phyloP scores from a whole-genome alignment of 805 yeast genomes.

The Schwanniomyces polymorphus region DNA sequence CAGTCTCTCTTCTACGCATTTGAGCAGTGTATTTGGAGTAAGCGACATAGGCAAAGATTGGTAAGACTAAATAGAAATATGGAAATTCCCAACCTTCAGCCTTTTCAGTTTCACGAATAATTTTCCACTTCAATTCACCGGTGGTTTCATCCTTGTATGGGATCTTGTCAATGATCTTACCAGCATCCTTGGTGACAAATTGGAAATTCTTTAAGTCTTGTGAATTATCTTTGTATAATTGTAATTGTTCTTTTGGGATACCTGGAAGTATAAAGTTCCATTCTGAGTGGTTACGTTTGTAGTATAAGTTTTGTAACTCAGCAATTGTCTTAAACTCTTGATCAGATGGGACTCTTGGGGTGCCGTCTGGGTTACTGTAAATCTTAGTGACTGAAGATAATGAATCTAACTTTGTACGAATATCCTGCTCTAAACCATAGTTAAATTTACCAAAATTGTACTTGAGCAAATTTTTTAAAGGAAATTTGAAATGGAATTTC shows the following conservation, averaged over 20 bases:
- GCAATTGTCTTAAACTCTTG: constrained; percentile 72
- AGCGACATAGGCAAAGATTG: constrained; percentile 60
- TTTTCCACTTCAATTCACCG: constrained; percentile 79
- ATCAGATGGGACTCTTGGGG: constrained; percentile 69
- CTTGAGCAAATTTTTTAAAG: constrained; percentile 38
- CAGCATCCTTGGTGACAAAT: constrained; percentile 47
- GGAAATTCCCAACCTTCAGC: constrained; percentile 84
- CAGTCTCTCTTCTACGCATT: constrained; percentile 37
- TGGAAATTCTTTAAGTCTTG: constrained; percentile 58
- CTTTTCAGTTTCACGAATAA: constrained; percentile 69
- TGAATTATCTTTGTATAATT: constrained; percentile 59
- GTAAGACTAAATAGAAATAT: constrained; percentile 70
- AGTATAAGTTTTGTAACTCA: constrained; percentile 61
- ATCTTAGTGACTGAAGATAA: constrained; percentile 66
- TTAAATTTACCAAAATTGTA: constrained; percentile 42
- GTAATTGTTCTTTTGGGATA: constrained; percentile 54
- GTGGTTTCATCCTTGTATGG: constrained; percentile 79
- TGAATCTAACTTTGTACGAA: constrained; percentile 59
- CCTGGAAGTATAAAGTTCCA: constrained; percentile 47
- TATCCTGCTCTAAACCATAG: constrained; percentile 56
- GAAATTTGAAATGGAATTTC: constrained; percentile 44
- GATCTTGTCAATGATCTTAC: constrained; percentile 75
- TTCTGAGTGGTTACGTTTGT: constrained; percentile 54
- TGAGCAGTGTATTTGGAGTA: constrained; percentile 48
- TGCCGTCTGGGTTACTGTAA: constrained; percentile 74